Evolutionary conservation across 495 filamentous ascomycete genomes (phyloP).

Genomic region (Rusavskia elegans): DNA sequence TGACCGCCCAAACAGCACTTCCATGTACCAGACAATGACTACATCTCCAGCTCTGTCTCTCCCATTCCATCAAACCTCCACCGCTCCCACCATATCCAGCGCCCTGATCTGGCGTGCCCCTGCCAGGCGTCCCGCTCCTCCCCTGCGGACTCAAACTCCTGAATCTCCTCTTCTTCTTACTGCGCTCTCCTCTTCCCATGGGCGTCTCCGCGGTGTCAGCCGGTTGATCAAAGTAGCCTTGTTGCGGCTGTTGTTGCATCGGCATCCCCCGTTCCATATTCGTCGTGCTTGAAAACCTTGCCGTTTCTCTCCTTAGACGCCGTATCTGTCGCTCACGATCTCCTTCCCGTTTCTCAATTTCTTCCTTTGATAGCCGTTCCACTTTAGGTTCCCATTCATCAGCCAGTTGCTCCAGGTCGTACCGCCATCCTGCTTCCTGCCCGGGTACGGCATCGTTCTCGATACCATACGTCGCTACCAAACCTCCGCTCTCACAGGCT

Average conservation of each 20-base stretch:
- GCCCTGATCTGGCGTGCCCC: conserved; percentile 60
- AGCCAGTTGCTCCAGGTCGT: conserved; percentile 76
- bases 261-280: conserved; percentile 55
- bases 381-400: conserved; percentile 93
- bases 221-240: conserved; percentile 39
- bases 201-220: conserved; percentile 36
- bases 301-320: conserved; percentile 76
- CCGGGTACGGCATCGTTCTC: conserved; percentile 76
- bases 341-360: conserved; percentile 94
- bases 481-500: conserved; percentile 73
- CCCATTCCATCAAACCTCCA: conserved; percentile 62
- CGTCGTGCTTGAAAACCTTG: conserved; percentile 71
- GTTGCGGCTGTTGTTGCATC: conserved; percentile 33
- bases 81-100: conserved; percentile 50
- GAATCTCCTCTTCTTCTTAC: conserved; percentile 87
- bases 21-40: conserved; percentile 81
- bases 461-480: conserved; percentile 56
- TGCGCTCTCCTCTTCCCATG: conserved; percentile 75
- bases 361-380: conserved; percentile 78
- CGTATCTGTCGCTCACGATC: conserved; percentile 85
- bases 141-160: conserved; percentile 67
- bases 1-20: conserved; percentile 79
- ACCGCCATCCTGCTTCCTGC: conserved; percentile 78
- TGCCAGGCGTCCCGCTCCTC: conserved; percentile 49
- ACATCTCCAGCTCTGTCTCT: conserved; percentile 79